Conservation (phyloP, 2,329 filamentous ascomycete genomes). For the Endothia cerciana region DNA sequence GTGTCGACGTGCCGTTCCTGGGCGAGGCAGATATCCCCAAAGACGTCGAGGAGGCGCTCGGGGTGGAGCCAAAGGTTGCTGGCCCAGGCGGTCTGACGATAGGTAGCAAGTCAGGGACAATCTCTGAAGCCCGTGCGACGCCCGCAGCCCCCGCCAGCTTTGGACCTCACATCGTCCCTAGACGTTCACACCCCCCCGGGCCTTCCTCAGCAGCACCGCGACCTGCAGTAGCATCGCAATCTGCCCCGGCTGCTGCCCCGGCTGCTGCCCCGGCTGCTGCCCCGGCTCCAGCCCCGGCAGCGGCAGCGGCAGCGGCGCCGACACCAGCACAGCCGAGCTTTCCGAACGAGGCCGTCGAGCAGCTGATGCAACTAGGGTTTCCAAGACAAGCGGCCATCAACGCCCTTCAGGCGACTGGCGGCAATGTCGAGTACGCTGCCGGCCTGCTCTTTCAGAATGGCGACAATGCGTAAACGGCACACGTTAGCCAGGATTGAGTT, state of each 20-base stretch:
- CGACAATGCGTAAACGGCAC: constrained; percentile 14
- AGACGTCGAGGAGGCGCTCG: constrained; percentile 70
- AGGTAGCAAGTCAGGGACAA: constrained; percentile 79
- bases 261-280: too few relatives aligned
- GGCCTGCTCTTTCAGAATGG: constrained; percentile 69
- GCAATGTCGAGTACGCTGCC: constrained; percentile 88
- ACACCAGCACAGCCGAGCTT: constrained; percentile 38
- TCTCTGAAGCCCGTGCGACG: constrained; percentile 49
- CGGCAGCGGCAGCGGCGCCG: constrained; percentile 34
- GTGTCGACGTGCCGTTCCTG: constrained; percentile 85
- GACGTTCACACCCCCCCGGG: constrained; percentile 30
- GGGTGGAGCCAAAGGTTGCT: constrained; percentile 80
- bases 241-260: too few relatives aligned
- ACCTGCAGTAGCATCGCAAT: constrained; percentile 34
- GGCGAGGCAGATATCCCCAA: constrained; percentile 95
- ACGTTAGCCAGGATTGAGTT: constrained; percentile 32
- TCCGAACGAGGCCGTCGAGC: constrained; percentile 71
- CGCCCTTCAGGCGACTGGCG: constrained; percentile 79
- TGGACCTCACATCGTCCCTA: not conserved
- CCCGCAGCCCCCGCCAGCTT: constrained; percentile 42
- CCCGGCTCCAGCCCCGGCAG: constrained; percentile 35
- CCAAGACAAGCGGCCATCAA: constrained; percentile 75
- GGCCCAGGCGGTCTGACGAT: constrained; percentile 90
- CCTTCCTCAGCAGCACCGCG: constrained; percentile 34
- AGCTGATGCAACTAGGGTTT: constrained; percentile 78